Evolutionary conservation across 352 stramenopile species (phyloP), one percentile per base, ranked within the genome.

Genomic region (Globisporangium spinosum): DNA sequence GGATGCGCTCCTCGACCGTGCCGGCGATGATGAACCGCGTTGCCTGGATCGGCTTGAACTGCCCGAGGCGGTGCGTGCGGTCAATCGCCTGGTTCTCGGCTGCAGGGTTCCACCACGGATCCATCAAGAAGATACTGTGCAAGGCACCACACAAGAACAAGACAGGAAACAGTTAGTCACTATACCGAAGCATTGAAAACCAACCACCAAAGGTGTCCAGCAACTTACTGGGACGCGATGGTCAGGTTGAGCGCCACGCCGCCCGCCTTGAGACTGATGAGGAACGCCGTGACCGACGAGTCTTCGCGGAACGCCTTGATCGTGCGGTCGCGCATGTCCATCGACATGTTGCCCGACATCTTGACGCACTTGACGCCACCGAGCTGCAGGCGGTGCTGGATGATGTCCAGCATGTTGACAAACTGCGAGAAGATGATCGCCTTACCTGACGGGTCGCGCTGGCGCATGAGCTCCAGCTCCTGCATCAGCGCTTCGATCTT

Each of bases 361-460:
- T 98, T 98, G 23, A 97, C 89, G 62, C 88, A 97, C 35, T 93
- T 89, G 58, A 98, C 78, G 35, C 86, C 87, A 10, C 86, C 93
- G 25, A 94, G 74, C 10, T 97, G 87, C 47, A 99, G 78, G 10
- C 97, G 89, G 80, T 98, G 98, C 64, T 99, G 89, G 69, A 99
- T 96, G 15, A 99, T 89, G 76, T 99, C 97, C 3, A 99, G 87
- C 97, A 99, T 99, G 68, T 99, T 99, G 23, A 99, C 97, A 80
- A 99, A 99, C 75, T 98, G 88, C 4, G 91, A 98, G 68, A 99
- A 99, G 10, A 99, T 95, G 57, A 99, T 98, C 1, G 97, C 97
- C 80, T 99, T 99, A 56, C 90, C 95, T 1, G 94, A 97, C 12
- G 93, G 93, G 71, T 98, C 97, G 0, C 84, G 83, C 63, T 85